A percentile compares a stretch with the other conserved stretches of the same genome.
These are phyloP conservation scores for Tuber umbilicatum DNA, from an alignment of 495 filamentous ascomycete genomes.

Conservation along the genomic window DNA sequence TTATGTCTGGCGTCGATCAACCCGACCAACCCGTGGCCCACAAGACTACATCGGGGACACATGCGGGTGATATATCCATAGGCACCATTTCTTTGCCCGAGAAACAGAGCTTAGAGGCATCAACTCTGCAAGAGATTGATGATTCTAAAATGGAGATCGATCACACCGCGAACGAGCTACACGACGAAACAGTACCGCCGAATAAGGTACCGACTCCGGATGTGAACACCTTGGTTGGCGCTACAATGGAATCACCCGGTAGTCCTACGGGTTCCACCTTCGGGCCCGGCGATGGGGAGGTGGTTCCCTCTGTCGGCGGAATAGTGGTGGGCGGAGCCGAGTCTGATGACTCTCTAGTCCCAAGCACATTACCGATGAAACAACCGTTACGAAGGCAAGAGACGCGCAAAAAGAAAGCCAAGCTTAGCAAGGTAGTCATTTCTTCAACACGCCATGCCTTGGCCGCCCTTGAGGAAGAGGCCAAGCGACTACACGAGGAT, in stretches of 20 bases:
- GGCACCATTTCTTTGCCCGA: background rate
- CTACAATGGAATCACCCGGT: background rate
- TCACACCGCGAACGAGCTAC: background rate
- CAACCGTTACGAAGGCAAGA: slow-evolving; percentile 10
- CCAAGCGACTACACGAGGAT: slow-evolving; percentile 37
- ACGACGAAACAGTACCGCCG: background rate
- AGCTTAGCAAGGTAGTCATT: slow-evolving; percentile 38
- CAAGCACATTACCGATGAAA: background rate
- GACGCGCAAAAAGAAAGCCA: slow-evolving; percentile 20
- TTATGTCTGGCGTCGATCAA: background rate
- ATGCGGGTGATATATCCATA: background rate
- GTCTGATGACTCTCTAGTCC: background rate
- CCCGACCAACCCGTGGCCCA: background rate
- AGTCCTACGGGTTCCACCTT: background rate
- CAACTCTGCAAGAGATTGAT: background rate
- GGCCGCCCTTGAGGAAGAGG: slow-evolving; percentile 38
- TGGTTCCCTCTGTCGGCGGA: background rate
- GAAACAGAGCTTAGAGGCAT: background rate
- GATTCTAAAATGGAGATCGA: slow-evolving; percentile 1
- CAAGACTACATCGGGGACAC: background rate
- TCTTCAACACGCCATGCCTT: slow-evolving; percentile 40
- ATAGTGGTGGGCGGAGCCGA: background rate
- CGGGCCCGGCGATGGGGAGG: background rate
- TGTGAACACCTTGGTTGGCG: background rate
- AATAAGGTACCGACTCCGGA: background rate